These are phyloP conservation scores for Aristolochia californica DNA, from an alignment of 164 flowering plant genomes.

Conservation along the genomic window DNA sequence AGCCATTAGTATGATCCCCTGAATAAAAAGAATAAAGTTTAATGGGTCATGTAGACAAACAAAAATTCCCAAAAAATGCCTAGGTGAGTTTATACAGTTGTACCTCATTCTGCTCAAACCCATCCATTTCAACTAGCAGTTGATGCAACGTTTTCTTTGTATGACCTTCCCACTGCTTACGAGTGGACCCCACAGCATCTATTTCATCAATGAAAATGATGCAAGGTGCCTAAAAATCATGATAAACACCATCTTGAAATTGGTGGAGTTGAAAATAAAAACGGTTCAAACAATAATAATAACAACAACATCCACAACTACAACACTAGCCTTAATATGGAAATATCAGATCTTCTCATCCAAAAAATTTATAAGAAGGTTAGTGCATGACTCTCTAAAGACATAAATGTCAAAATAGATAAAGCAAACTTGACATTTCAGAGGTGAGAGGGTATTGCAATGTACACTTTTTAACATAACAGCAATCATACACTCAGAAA, in stretches of 20 bases:
- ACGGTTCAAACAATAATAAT: too few species aligned
- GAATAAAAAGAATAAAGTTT: conserved; percentile 9
- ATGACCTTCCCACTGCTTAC: conserved; percentile 99
- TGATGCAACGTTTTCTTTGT: conserved; percentile 98
- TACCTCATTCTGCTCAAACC: conserved; percentile 99
- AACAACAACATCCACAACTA: too few species aligned
- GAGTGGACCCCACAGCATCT: conserved; percentile 95
- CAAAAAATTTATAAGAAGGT: too few species aligned
- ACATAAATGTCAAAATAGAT: too few species aligned
- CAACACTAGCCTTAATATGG: too few species aligned
- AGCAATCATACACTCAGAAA: too few species aligned
- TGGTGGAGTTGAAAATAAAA: neutral
- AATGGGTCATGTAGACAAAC: neutral
- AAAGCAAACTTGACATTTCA: too few species aligned
- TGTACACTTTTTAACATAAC: too few species aligned
- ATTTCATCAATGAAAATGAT: conserved; percentile 98
- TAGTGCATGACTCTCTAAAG: too few species aligned
- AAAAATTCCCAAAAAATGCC: neutral
- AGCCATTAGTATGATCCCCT: conserved; percentile 99
- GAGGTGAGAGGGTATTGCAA: too few species aligned
- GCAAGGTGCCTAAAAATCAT: conserved; percentile 73
- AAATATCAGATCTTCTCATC: too few species aligned
- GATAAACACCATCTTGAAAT: conserved; percentile 3
- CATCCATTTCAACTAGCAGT: conserved; percentile 99
- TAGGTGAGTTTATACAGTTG: neutral